Percentiles rank a stretch among this genome's conserved stretches.
Conservation (phyloP, 108 stramenopile genomes). For the Seminavis robusta region DNA sequence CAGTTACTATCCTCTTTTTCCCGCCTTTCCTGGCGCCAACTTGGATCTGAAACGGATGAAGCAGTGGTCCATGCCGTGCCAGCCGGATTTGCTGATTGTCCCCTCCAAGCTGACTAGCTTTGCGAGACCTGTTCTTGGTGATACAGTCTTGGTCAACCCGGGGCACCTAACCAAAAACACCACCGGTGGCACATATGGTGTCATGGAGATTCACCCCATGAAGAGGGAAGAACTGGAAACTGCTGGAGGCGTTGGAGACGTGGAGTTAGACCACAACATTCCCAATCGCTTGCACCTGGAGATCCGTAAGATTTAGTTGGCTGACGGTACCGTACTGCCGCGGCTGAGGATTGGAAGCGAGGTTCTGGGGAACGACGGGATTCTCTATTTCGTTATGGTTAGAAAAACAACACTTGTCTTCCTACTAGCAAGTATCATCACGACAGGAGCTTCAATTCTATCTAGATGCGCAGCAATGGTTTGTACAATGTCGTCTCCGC, state of each 20-base stretch:
- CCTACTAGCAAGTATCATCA: too few relatives aligned
- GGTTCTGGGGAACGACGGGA: too few relatives aligned
- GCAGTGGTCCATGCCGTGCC: conserved; percentile 74
- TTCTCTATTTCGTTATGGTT: too few relatives aligned
- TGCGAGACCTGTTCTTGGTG: conserved; percentile 54
- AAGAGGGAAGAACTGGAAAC: conserved; percentile 51
- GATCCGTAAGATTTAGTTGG: conserved; percentile 71
- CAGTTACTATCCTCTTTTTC: conserved; percentile 95
- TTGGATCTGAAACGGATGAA: conserved; percentile 79
- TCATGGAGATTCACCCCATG: conserved; percentile 78
- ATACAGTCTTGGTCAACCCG: conserved; percentile 84
- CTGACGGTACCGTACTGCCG: too few relatives aligned
- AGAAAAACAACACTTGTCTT: too few relatives aligned
- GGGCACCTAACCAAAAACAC: conserved; percentile 76
- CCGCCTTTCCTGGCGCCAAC: conserved; percentile 54
- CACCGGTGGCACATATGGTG: conserved; percentile 91
- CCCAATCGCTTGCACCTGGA: conserved; percentile 70
- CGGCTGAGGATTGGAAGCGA: too few relatives aligned
- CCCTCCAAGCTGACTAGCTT: conserved; percentile 90
- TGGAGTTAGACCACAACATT: conserved; percentile 35
- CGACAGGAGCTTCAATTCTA: too few relatives aligned
- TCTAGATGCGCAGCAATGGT: too few relatives aligned
- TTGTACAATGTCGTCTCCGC: too few relatives aligned
- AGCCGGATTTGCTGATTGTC: conserved; percentile 89
- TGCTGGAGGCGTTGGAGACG: conserved; percentile 33